Conservation (phyloP, 2,329 filamentous ascomycete genomes). For the Neofusicoccum kwambonambiense region DNA sequence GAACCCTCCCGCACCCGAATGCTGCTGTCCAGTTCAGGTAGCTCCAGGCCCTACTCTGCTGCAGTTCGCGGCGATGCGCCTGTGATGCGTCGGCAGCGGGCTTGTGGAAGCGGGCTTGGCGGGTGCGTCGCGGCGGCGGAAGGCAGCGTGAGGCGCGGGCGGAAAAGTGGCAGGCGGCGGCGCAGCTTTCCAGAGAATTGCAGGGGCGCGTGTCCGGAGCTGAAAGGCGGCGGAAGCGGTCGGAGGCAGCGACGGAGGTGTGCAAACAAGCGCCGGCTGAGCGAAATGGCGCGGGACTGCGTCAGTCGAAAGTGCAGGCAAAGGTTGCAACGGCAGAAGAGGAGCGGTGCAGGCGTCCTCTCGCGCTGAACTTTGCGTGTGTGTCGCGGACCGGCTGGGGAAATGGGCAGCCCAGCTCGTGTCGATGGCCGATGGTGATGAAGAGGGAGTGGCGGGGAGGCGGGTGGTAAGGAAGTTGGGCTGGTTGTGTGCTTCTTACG, state of each 20-base stretch:
- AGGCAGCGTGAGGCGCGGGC: constrained; percentile 3
- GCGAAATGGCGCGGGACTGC: constrained; percentile 1
- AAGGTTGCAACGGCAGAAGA: constrained; percentile 17
- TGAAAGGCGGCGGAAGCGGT: not conserved
- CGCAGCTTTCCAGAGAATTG: not conserved
- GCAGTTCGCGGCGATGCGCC: constrained; percentile 3
- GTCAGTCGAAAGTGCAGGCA: constrained; percentile 12
- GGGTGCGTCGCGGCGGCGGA: not conserved
- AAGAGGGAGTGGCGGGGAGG: constrained; percentile 15
- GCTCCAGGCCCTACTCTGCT: not conserved
- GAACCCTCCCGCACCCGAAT: constrained; percentile 27
- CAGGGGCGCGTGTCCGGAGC: not conserved
- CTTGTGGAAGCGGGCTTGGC: constrained; percentile 10
- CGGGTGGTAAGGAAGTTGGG: constrained; percentile 22
- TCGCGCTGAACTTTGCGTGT: not conserved
- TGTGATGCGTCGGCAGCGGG: not conserved
- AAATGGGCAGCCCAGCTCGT: constrained; percentile 5
- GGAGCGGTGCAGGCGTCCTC: constrained; percentile 21
- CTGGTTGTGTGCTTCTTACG: constrained; percentile 19
- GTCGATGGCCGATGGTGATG: constrained; percentile 6
- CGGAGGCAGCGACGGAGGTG: not conserved
- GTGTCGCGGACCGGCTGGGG: not conserved
- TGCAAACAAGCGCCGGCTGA: not conserved
- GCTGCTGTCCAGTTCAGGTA: constrained; percentile 11
- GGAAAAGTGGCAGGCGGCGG: not conserved